Base-by-base conservation (phyloP, 2,329 filamentous ascomycete species). In the Geosmithia morbida region DNA sequence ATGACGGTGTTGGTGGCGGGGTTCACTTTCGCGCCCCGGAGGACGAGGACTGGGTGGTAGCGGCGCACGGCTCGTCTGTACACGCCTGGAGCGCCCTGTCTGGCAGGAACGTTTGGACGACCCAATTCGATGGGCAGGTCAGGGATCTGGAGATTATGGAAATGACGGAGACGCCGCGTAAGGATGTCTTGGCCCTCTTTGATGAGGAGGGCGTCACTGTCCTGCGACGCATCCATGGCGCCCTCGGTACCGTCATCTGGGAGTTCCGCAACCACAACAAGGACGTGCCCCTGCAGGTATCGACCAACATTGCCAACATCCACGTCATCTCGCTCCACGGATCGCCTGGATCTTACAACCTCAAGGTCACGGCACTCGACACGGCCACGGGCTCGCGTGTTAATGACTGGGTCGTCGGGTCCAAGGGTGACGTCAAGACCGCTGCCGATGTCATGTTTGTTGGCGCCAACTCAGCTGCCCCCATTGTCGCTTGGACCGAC, bases 11-110 rank as follows among this genome's bases (percentile, higher is more conserved):
- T 26, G 8, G 22, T 26, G 64, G 67, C 20, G 64, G 63, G 41
- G 70, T 74, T n/a, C 67, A 73, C 56, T 64, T 94, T 54, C 74
- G 84, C 52, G 79, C 84, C n/a, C 79, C 80, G n/a, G 81, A 88
- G 53, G 84, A 82, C 50, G 83, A 90, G 60, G 80, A 83, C 54
- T 83, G 82, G 60, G 68, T 97, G 17, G 75, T 88, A 39, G 84
- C 83, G 54, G 88, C 83, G 1, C 66, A 81, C 39, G 87, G 83
- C 16, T 70, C 71, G 51, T 74, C 76, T 45, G 79, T 96, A 26
- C 77, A 83, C 47, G 77, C 84, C 14, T 97, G 89, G 89, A 83
- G 87, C 65, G 87, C 87, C 37, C 70, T 83, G 45, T 85, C 83
- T 56, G 92, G 92, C 26, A 80, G 84, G 56, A 76, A 85, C 52